Evolutionary conservation across 805 yeast genomes (phyloP).

Genomic region (Candida gorgasii): DNA sequence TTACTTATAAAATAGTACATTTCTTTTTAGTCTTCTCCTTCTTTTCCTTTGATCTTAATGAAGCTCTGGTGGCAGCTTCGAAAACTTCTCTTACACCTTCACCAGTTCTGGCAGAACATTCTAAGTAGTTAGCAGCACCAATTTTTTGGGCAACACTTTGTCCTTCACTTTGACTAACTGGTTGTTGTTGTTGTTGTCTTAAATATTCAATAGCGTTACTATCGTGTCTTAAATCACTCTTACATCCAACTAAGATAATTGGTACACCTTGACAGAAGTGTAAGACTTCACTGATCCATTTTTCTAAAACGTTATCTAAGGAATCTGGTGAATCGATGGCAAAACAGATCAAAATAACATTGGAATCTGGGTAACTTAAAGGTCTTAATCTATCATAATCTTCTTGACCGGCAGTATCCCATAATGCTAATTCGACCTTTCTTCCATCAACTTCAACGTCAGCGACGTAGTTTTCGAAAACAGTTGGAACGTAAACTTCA

Average conservation of each 20-base stretch:
- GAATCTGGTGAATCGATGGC: constrained; percentile 91
- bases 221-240: constrained; percentile 85
- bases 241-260: constrained; percentile 89
- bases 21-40: constrained; percentile 60
- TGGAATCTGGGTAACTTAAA: constrained; percentile 87
- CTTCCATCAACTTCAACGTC: constrained; percentile 71
- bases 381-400: constrained; percentile 95
- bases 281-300: constrained; percentile 91
- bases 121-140: constrained; percentile 83
- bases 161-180: constrained; percentile 81
- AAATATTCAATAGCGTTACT: constrained; percentile 73
- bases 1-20: constrained; percentile 63
- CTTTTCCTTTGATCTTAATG: constrained; percentile 66
- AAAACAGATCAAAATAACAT: constrained; percentile 89
- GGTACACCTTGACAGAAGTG: constrained; percentile 96
- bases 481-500: constrained; percentile 93
- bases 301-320: constrained; percentile 89
- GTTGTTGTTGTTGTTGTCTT: constrained; percentile 72
- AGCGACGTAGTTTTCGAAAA: constrained; percentile 95
- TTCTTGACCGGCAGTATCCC: constrained; percentile 99
- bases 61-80: constrained; percentile 90
- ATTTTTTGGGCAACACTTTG: constrained; percentile 85
- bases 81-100: constrained; percentile 92
- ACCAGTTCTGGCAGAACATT: constrained; percentile 90
- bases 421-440: constrained; percentile 83